Base-by-base conservation (phyloP, 129 eudicot genomes). In the Pulicaria dysenterica region DNA sequence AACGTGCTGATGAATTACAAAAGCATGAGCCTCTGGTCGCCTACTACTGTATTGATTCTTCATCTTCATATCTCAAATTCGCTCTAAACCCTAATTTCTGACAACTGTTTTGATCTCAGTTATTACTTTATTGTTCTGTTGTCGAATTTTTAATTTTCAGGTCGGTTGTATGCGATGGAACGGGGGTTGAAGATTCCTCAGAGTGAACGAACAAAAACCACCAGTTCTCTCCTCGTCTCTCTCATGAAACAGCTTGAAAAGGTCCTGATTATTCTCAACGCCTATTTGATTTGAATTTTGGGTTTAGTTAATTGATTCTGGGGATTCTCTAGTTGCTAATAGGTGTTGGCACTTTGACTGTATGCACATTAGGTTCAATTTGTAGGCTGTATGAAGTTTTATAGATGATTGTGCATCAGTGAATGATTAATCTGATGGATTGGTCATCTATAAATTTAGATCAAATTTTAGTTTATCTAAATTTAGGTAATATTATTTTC, bases 11-110 rank as follows among this genome's bases (percentile, higher is more conserved):
- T 79, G 99, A 95, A 73, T 81, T 95, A 73, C 97, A 90, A 79
- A 90, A 95, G 51, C 99, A 95, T 85, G 97, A 95, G 75, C 96
- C 96, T 43, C 94, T 90, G 68, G 99, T 95, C 78, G 99, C 99
- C 45, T 95, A 95, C 73, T 95, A 95, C 83, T 95, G 99, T 89
- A 83, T 57, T 24, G 14, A 67, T 58, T 64, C 65, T 44, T 48
- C 57, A 37, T 73, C 1, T 70, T 58, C 53, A 14, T 73, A 58
- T 47, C 42, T 56, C 37, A 41, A 11, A 36, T 61, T 53, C 37
- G 19, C 71, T 50, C 36, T 57, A 67, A 76, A 72, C 83, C 80
- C 79, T 71, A 79, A 72, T 76, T 57, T 79, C 19, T 13, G 10
- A 3, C 6, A 17, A 40, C 37, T 65, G 34, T 53, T 38, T 14